These are phyloP conservation scores for Boletus vermiculosoides DNA, from an alignment of 768 basidiomycete species.

Conservation along the genomic window DNA sequence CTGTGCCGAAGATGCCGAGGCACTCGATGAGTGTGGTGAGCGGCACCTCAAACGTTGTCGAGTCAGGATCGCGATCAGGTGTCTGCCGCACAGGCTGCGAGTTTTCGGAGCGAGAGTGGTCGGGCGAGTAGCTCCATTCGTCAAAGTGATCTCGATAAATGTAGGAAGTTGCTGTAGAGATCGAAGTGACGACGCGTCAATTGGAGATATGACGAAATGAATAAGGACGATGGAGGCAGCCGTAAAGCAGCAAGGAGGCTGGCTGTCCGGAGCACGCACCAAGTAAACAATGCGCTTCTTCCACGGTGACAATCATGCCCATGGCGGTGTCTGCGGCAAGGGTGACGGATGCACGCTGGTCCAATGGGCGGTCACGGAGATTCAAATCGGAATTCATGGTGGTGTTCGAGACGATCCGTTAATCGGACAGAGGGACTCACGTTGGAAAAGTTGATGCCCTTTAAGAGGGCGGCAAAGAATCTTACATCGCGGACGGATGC, in stretches of 20 bases:
- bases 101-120: slow-evolving; percentile 27
- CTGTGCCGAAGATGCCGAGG: slow-evolving; percentile 91
- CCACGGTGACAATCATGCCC: slow-evolving; percentile 77
- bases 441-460: slow-evolving; percentile 78
- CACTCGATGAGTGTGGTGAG: slow-evolving; percentile 85
- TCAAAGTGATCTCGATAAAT: slow-evolving; percentile 78
- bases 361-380: slow-evolving; percentile 5
- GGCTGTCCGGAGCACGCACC: slow-evolving; percentile 46
- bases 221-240: not conserved
- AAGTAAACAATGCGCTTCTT: slow-evolving; percentile 78
- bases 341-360: slow-evolving; percentile 70
- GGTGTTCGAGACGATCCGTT: not conserved
- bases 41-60: slow-evolving; percentile 73
- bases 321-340: slow-evolving; percentile 64
- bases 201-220: not conserved
- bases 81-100: slow-evolving; percentile 21
- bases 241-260: slow-evolving; percentile 4
- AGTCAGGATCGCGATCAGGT: slow-evolving; percentile 13
- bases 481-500: slow-evolving; percentile 81
- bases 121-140: slow-evolving; percentile 65
- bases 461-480: slow-evolving; percentile 72
- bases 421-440: slow-evolving; percentile 43
- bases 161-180: slow-evolving; percentile 72
- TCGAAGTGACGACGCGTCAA: not conserved
- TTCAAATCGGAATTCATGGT: slow-evolving; percentile 7